Evolutionary conservation across 495 filamentous ascomycete species (phyloP), one percentile per base, ranked within the genome.

Genomic region (Xylaria flabelliformis): DNA sequence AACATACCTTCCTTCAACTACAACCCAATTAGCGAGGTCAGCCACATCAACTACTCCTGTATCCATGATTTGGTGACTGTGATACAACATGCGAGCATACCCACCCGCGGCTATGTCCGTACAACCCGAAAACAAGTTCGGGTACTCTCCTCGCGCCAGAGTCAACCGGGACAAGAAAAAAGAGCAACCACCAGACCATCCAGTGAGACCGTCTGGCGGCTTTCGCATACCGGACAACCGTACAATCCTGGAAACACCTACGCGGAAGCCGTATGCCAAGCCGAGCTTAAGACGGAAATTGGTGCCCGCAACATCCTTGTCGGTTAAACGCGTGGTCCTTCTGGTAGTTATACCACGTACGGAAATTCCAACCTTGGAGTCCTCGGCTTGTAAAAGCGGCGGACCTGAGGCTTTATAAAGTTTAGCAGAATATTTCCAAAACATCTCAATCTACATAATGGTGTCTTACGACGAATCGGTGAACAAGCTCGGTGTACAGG

Each of bases 281-380:
- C 65, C 36, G 21, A 34, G 50, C 48, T 36, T 21, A 29, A 39
- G 48, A 32, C 65, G 5, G 26, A 56, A 32, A 21, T 56, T 55
- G 36, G 50, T 42, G 50, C 17, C 50, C 65, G 19, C 48, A 50
- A 19, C 34, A 67, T 32, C 65, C 65, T 32, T 32, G 50, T 67
- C 65, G 65, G n/a, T 67, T 56, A 67, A 36, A 56, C 36, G 65
- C 65, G 50, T 44, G 26, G 65, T 67, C 36, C 65, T 55, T 67
- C 44, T 21, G 65, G 36, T 51, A 39, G 36, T 39, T 39, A 42
- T 10, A n/a, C 17, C 19, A 50, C 6, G 44, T 39, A 53, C n/a
- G 24, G 58, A 17, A 39, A 8, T 41, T 61, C 39, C 21, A 17
- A 34, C 34, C 44, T 26, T 63, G n/a, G 19, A 13, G 34, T 44